Evolutionary conservation across 2,329 filamentous ascomycete species (phyloP).

Genomic region (Clonostachys rosea): DNA sequence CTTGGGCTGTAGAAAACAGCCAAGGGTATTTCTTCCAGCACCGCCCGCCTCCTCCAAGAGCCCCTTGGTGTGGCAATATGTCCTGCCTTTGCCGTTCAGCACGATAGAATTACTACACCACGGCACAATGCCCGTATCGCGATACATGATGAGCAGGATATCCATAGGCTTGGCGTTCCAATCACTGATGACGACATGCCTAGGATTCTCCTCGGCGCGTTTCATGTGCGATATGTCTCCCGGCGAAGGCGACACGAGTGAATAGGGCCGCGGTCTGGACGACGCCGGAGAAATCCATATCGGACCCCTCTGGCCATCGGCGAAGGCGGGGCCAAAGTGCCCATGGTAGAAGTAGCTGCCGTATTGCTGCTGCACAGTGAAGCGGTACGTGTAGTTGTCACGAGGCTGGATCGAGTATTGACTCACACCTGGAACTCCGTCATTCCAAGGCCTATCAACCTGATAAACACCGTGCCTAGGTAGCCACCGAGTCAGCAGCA

Average conservation of each 20-base stretch:
- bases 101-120: slow-evolving; percentile 57
- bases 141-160: slow-evolving; percentile 20
- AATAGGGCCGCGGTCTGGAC: slow-evolving; percentile 35
- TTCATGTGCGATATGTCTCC: slow-evolving; percentile 38
- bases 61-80: no score
- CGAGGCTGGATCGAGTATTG: slow-evolving; percentile 46
- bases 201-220: slow-evolving; percentile 38
- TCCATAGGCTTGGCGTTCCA: slow-evolving; percentile 41
- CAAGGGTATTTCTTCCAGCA: no score
- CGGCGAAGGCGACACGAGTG: slow-evolving; percentile 48
- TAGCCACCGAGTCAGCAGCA: slow-evolving; percentile 6
- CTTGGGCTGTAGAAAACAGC: no score
- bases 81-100: slow-evolving; percentile 53
- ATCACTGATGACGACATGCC: slow-evolving; percentile 49
- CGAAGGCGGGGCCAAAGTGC: slow-evolving; percentile 48
- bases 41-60: no score
- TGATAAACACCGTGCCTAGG: slow-evolving; percentile 35
- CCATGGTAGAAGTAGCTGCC: slow-evolving; percentile 60
- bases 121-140: slow-evolving; percentile 37
- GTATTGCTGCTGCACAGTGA: slow-evolving; percentile 43
- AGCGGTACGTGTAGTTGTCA: slow-evolving; percentile 44
- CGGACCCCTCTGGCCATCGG: slow-evolving; percentile 55
- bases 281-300: slow-evolving; percentile 40
- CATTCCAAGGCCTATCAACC: slow-evolving; percentile 50
- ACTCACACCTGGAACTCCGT: slow-evolving; percentile 54